Evolutionary conservation across 2,329 filamentous ascomycete genomes (phyloP).

Genomic region (Pyrenophora graminea): DNA sequence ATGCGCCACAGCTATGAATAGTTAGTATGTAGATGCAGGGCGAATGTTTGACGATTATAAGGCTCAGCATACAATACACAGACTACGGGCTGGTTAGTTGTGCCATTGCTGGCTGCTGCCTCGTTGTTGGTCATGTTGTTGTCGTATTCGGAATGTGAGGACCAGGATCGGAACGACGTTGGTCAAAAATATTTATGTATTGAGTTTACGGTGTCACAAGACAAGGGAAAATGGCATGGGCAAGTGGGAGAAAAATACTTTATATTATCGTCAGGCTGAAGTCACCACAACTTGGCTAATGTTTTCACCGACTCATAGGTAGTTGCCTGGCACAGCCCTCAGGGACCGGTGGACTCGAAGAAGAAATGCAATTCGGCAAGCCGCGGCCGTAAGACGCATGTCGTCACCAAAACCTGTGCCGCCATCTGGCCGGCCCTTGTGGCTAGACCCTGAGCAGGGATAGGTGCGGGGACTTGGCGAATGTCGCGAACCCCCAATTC

Average conservation of each 20-base stretch:
- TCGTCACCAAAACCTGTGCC: constrained; percentile 19
- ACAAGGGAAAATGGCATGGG: background rate
- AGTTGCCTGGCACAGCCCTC: background rate
- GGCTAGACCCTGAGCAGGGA: constrained; percentile 19
- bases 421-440: constrained; percentile 18
- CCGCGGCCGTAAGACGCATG: constrained; percentile 12
- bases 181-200: constrained; percentile 5
- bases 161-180: constrained; percentile 15
- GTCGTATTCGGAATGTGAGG: constrained; percentile 11
- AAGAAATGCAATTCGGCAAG: constrained; percentile 9
- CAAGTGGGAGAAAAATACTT: background rate
- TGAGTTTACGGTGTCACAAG: constrained; percentile 9
- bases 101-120: constrained; percentile 15
- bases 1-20: constrained; percentile 74
- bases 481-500: constrained; percentile 12
- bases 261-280: background rate
- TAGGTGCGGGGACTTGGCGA: constrained; percentile 7
- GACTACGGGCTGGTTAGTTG: constrained; percentile 64
- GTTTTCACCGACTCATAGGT: constrained; percentile 9
- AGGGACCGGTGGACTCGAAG: background rate
- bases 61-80: constrained; percentile 74
- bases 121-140: constrained; percentile 29
- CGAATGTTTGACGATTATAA: background rate
- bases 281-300: background rate
- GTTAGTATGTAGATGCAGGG: constrained; percentile 14